phyloP scores from a whole-genome alignment of 2,329 filamentous ascomycete species.

The Ciborinia camelliae region DNA sequence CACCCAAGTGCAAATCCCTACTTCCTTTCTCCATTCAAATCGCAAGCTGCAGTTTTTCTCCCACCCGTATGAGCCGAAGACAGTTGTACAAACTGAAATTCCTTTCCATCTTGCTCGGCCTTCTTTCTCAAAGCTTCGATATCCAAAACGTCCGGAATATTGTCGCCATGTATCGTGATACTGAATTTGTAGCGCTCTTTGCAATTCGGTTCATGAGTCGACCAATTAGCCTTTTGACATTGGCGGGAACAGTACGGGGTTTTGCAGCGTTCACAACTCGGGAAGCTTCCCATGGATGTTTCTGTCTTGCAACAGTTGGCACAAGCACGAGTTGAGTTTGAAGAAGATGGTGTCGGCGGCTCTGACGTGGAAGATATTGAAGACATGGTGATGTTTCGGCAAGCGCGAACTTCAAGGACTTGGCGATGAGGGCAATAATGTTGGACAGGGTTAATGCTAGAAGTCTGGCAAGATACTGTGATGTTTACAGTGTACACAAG shows the following conservation, averaged over 20 bases:
- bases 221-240: conserved; percentile 9
- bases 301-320: neutral
- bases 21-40: neutral
- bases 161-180: conserved; percentile 10
- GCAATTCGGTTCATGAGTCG: neutral
- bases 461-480: conserved; percentile 1
- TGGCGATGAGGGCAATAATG: neutral
- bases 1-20: neutral
- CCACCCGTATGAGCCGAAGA: neutral
- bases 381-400: neutral
- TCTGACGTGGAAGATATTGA: conserved; percentile 10
- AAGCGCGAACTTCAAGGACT: neutral
- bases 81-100: conserved; percentile 8
- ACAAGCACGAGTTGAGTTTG: neutral
- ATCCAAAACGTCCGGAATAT: neutral
- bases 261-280: conserved; percentile 6
- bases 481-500: neutral
- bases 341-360: neutral
- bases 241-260: conserved; percentile 5
- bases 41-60: neutral
- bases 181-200: conserved; percentile 14
- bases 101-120: conserved; percentile 1
- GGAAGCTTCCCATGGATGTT: neutral
- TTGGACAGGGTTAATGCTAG: neutral
- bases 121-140: conserved; percentile 3